Evolutionary conservation across 164 flowering plant genomes (phyloP).

Genomic region (Kingdonia uniflora): DNA sequence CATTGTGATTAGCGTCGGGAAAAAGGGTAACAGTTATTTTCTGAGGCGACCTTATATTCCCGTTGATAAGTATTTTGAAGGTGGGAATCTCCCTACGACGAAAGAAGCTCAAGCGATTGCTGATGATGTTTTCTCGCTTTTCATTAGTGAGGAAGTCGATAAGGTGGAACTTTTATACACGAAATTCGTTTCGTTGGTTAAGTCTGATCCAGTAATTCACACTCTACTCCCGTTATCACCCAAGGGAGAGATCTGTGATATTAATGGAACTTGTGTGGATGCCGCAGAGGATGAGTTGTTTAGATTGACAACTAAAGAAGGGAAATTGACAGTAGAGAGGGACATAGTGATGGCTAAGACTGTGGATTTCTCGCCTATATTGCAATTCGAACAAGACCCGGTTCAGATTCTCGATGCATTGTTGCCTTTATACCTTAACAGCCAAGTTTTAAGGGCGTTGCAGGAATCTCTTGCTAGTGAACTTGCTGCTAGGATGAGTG

Average conservation of each 20-base stretch:
- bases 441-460: constrained; percentile 78
- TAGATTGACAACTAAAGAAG: constrained; percentile 64
- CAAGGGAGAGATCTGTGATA: constrained; percentile 52
- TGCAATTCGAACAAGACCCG: constrained; percentile 93
- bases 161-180: constrained; percentile 84
- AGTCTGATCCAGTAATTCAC: constrained; percentile 67
- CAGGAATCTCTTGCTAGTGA: constrained; percentile 91
- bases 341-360: constrained; percentile 25
- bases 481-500: constrained; percentile 84
- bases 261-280: constrained; percentile 63
- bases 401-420: constrained; percentile 89
- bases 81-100: constrained; percentile 51
- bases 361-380: constrained; percentile 29
- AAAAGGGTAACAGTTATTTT: constrained; percentile 72
- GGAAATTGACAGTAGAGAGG: constrained; percentile 70
- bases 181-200: constrained; percentile 67
- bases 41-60: constrained; percentile 27
- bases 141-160: constrained; percentile 79
- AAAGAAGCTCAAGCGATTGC: constrained; percentile 90
- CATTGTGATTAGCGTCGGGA: constrained; percentile 65
- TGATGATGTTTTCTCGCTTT: constrained; percentile 72
- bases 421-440: constrained; percentile 81
- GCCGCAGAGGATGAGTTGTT: constrained; percentile 73
- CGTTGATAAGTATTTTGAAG: constrained; percentile 52
- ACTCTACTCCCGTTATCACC: constrained; percentile 71